Base-by-base conservation (phyloP, 2,329 filamentous ascomycete genomes). In the Aspergillus bombycis region DNA sequence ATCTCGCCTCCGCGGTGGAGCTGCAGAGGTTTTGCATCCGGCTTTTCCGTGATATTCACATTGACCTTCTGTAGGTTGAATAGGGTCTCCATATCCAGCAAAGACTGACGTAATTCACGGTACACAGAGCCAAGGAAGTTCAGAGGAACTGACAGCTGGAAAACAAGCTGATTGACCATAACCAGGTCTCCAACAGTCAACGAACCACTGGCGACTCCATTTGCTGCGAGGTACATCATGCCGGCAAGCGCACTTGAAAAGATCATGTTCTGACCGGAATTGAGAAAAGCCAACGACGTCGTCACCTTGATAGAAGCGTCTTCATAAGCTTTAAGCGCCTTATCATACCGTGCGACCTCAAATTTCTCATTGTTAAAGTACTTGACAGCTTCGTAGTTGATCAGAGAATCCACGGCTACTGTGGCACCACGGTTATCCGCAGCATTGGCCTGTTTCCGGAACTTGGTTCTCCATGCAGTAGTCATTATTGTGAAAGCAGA, bases 291-390 rank as follows among this genome's bases (percentile, higher is more conserved):
- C 48, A 99, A 82, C 4, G 94, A 98, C 0, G 95, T 99, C 11
- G 93, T 93, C 38, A 99, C 92, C 76, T 98, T 98, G 83, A 99
- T 98, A 19, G 93, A 97, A 62, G 93, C 94, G 76, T 91, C 91
- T 77, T 99, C 92, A 77, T 99, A 99, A 63, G 90, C 86, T 68
- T 89, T 86, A 28, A 99, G 83, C 0, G 95, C 93, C 71, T 89
- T 88, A 78, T 98, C 94, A 77, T 99, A 99, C 48, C 95, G 88
- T 36, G 87, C 86, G 50, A 97, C 92, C 80, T 99, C 95, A 69
- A 93, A 98, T 68, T 91, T 92, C 75, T 99, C 96, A 74, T 99
- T 99, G 82, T 99, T 99, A 82, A 98, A 99, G 81, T 98, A 97
- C 80, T 99, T 99, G 75, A 99, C 95, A 16, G 96, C 94, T 79